phyloP scores from a whole-genome alignment of 1,284 basidiomycete genomes.

The Meripilus lineatus region DNA sequence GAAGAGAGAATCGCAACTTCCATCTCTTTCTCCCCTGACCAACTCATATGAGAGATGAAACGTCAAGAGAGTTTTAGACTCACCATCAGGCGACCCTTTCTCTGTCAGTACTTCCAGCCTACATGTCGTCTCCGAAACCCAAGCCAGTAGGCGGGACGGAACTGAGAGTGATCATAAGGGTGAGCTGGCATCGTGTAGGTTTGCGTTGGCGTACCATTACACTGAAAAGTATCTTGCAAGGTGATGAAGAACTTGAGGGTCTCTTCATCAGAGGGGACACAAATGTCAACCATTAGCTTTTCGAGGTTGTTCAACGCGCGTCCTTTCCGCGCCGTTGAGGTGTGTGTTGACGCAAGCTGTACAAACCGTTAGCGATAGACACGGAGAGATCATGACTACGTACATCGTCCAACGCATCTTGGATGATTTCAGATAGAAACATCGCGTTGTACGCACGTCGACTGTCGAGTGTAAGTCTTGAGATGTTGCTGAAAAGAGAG shows the following conservation, averaged over 20 bases:
- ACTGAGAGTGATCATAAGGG: constrained; percentile 36
- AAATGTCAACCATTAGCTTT: constrained; percentile 51
- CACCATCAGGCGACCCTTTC: constrained; percentile 24
- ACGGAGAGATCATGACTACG: constrained; percentile 17
- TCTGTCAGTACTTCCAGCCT: constrained; percentile 20
- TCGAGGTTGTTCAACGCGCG: constrained; percentile 55
- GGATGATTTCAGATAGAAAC: constrained; percentile 42
- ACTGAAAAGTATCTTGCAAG: constrained; percentile 71
- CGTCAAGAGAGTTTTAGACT: constrained; percentile 8
- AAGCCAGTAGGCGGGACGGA: constrained; percentile 51
- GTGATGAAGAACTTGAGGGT: constrained; percentile 49
- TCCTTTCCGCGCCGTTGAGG: constrained; percentile 43
- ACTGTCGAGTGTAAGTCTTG: too few species aligned
- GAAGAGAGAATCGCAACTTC: constrained; percentile 40
- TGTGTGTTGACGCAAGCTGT: constrained; percentile 58
- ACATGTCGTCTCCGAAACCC: constrained; percentile 32
- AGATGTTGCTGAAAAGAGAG: too few species aligned
- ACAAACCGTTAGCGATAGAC: constrained; percentile 6
- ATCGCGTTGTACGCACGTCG: too few species aligned
- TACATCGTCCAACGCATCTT: constrained; percentile 64
- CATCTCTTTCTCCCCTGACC: constrained; percentile 36
- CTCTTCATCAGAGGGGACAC: constrained; percentile 34
- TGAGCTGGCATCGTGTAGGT: background rate
- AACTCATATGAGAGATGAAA: background rate
- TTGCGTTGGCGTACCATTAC: constrained; percentile 53